These are phyloP conservation scores for Xylaria intraflava DNA, from an alignment of 495 filamentous ascomycete genomes.

Conservation along the genomic window DNA sequence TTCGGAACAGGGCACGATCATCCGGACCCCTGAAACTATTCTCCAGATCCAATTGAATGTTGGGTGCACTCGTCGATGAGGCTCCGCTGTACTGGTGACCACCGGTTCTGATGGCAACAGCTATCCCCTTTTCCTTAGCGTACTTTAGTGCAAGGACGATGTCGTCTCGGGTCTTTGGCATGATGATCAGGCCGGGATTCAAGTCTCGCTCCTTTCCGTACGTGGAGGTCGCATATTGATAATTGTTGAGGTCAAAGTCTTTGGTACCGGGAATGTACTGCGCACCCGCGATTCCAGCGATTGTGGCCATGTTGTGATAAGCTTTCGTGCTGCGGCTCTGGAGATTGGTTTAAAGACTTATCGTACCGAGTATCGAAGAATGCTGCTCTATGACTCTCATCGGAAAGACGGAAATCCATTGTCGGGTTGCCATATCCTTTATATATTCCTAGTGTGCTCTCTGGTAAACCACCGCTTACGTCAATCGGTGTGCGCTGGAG, in stretches of 20 bases:
- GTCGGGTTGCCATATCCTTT: neutral
- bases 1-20: slow-evolving; percentile 23
- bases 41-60: slow-evolving; percentile 33
- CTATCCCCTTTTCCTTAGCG: slow-evolving; percentile 28
- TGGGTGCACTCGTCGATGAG: slow-evolving; percentile 29
- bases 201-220: slow-evolving; percentile 28
- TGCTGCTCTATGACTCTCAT: neutral
- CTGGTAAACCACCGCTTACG: slow-evolving; percentile 8
- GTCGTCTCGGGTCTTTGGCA: slow-evolving; percentile 32
- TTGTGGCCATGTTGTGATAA: slow-evolving; percentile 14
- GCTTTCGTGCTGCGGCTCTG: neutral
- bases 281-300: slow-evolving; percentile 21
- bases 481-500: neutral
- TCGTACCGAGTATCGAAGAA: slow-evolving; percentile 1
- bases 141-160: slow-evolving; percentile 28
- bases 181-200: slow-evolving; percentile 29
- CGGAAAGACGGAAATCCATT: neutral
- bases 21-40: slow-evolving; percentile 25
- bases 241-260: slow-evolving; percentile 24
- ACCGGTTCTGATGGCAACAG: slow-evolving; percentile 34
- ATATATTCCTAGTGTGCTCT: slow-evolving; percentile 5
- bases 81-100: slow-evolving; percentile 39
- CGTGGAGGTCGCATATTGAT: slow-evolving; percentile 34
- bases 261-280: slow-evolving; percentile 23
- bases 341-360: neutral